phyloP scores from a whole-genome alignment of 73 alveolate species.

The Paraurostyla sp. region DNA sequence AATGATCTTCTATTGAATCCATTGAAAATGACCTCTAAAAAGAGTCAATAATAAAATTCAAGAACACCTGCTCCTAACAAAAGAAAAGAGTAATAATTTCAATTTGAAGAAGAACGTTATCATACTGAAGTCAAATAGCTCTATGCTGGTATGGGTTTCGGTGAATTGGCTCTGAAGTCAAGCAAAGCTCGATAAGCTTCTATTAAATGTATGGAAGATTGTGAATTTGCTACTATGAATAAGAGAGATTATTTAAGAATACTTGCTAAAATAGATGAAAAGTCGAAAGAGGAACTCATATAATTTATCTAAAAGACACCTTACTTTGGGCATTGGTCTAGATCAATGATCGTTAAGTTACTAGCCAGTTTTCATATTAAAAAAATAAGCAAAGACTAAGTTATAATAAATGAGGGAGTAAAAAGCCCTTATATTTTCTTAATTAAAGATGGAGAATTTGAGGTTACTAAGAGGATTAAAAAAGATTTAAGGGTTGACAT shows the following conservation, averaged over 20 bases:
- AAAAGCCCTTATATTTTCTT: constrained; percentile 41
- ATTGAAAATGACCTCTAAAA: not conserved
- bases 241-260: constrained; percentile 67
- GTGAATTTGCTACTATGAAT: constrained; percentile 70
- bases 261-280: constrained; percentile 62
- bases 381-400: constrained; percentile 29
- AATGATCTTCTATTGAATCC: not conserved
- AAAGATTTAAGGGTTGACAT: constrained; percentile 10
- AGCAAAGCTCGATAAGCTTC: constrained; percentile 79
- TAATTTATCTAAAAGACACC: constrained; percentile 60
- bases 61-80: not conserved
- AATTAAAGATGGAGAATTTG: constrained; percentile 72
- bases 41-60: too few species aligned
- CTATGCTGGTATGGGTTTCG: constrained; percentile 67
- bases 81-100: not conserved
- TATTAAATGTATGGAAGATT: constrained; percentile 67
- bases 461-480: constrained; percentile 50
- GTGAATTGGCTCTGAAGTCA: constrained; percentile 74
- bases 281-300: constrained; percentile 50
- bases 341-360: constrained; percentile 42
- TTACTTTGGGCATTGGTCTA: constrained; percentile 62
- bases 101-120: not conserved
- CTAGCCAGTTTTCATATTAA: constrained; percentile 17
- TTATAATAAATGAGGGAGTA: constrained; percentile 59
- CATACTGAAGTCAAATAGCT: constrained; percentile 45